Base-by-base conservation (phyloP, 2,329 filamentous ascomycete genomes). In the Aciculosporium take region DNA sequence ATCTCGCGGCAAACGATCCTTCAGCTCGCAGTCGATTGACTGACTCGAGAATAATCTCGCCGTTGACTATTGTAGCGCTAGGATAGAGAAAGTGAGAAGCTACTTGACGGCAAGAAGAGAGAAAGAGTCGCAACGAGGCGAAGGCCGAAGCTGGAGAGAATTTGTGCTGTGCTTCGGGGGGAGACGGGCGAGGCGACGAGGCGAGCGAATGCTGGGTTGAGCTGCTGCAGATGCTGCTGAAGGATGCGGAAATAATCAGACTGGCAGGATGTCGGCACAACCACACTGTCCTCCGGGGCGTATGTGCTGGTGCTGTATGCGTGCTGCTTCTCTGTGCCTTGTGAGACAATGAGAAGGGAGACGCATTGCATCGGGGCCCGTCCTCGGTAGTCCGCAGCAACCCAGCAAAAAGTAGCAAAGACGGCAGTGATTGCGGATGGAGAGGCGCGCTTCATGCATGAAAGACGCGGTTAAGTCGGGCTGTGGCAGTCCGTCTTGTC, bases 361-460 rank as follows among this genome's bases (percentile, higher is more conserved):
- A 20, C 10, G 20, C 21, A 12, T 13, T 29, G 18, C 17, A 13
- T 15, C 29, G 29, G 30, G 28, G 20, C 15, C 27, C 25, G 28
- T 17, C 34, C n/a, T 20, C 15, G 18, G 29, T 21, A 34, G 28
- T 29, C 36, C 30, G 12, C 35, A 29, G 10, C 24, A 6, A 25
- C 24, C 24, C 24, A 25, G 28, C 35, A 30, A 32, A 12, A 29
- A 38, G 12, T 35, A 38, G 17, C 39, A 35, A 30, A 20, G 41
- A 30, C 30, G 5, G 30, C 36, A 39, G 35, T 38, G 39, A n/a
- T n/a, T n/a, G 41, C 23, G 40, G 21, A 40, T 36, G n/a, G n/a
- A 20, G 32, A 20, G 39, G 31, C 31, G 38, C 21, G 35, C 23
- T 37, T 37, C n/a, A 24, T 28, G 15, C 9, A 23, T 24, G 21